Base-by-base conservation (phyloP, 2,329 filamentous ascomycete genomes). In the Cercospora brassicicola region DNA sequence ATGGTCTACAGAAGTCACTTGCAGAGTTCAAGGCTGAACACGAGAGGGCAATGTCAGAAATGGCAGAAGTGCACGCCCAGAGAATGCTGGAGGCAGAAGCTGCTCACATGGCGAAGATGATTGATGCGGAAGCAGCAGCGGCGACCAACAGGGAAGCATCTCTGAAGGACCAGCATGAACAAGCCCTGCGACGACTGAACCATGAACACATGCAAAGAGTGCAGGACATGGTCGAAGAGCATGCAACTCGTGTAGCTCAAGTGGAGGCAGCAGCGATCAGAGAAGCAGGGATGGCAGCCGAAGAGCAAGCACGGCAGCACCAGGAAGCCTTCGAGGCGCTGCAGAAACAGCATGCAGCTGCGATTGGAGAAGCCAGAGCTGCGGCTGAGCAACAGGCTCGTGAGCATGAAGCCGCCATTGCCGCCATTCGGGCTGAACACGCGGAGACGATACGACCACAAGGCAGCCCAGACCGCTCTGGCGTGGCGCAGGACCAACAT, bases 201-300 rank as follows among this genome's bases (percentile, higher is more conserved):
- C 42, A 65, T 9, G 65, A 71, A 39, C 72, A 74, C 31, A 66
- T 67, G 67, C 55, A 42, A 33, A 70, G 65, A 10, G 59, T 71
- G 15, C 65, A 67, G n/a, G 63, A 67, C 20, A 62, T 70, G n/a
- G 67, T 66, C 30, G 65, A 70, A 2, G 30, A 64, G 15, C 66
- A 68, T 51, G 62, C 66, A 42, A 56, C 63, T 51, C 70, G 67
- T 59, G 63, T 73, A 23, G 64, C 66, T 10, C 65, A 70, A 51
- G 59, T 72, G 26, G 69, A 74, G 45, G 68, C 70, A 36, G 67
- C 67, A 26, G 67, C 69, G 9, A 66, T 67, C 5, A 65, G 62
- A 30, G 65, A 67, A n/a, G 69, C 68, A 26, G 66, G 68, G 28
- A 48, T 64, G 30, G 30, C 61, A 8, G 64, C 66, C n/a, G 65